Evolutionary conservation across 2,329 filamentous ascomycete species (phyloP), one percentile per base, ranked within the genome.

Genomic region (Sarocladium strictum): DNA sequence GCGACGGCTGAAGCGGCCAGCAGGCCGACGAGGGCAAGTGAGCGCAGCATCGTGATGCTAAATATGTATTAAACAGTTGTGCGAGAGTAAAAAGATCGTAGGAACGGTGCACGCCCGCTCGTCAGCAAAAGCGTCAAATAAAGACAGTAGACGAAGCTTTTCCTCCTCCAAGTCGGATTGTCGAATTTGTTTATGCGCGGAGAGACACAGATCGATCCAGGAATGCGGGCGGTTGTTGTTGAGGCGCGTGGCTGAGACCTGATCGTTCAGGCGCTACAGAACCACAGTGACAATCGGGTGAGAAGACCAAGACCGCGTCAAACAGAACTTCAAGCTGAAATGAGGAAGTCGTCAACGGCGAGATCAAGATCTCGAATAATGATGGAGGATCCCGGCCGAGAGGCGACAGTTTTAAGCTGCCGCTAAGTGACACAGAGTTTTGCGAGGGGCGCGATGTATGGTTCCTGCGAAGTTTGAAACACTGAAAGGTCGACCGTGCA

Each of bases 1-100:
- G 68, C 69, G 27, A 62, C 67, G 14, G 69, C 62, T 52, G 60
- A 59, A 54, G 61, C 65, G 57, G 66, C 65, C 58, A 70, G 27
- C n/a, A 72, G 59, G 60, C 66, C 64, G 33, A 62, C 63, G 53
- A 67, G 29, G 35, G 58, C 63, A 29, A 65, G 58, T 41, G 67
- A 67, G 54, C 56, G 63, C 60, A 70, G 56, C 69, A 72, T 72
- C 55, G 52, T 64, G 57, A 37, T 19, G 35, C 3, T 10, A 27
- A 15, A 49, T 21, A 17, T 7, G 19, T 11, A 11, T 9, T 19
- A 35, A n/a, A 33, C 4, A 12, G 23, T 23, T 29, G 23, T 29
- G 24, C 12, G 35, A 38, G 7, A 12, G n/a, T 7, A 15, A 26
- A 33, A 26, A 29, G 45, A 15, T 55, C 32, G 47, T 35, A 21